Conservation (phyloP, 129 eudicot species). For the Tagetes erecta region DNA sequence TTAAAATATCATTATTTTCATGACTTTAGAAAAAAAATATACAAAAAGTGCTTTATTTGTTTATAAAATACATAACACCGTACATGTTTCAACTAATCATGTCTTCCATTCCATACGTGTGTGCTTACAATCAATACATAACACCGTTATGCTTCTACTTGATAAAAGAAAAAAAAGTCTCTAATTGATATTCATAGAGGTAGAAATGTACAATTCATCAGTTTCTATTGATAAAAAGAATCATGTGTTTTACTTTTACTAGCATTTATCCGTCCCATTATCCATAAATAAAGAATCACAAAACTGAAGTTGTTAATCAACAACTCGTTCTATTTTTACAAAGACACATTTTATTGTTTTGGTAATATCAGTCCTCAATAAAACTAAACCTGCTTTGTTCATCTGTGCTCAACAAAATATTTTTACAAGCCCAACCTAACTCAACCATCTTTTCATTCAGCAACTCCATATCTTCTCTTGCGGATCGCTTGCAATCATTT, state of each 20-base stretch:
- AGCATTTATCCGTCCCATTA: not conserved
- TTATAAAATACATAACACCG: too few species aligned
- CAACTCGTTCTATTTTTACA: constrained; percentile 19
- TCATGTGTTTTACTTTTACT: not conserved
- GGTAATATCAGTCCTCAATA: constrained; percentile 39
- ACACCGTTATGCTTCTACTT: too few species aligned
- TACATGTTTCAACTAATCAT: too few species aligned
- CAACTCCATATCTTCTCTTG: constrained; percentile 40
- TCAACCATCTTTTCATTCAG: constrained; percentile 53
- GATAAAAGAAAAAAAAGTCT: too few species aligned
- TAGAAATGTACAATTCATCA: not conserved
- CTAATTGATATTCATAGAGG: too few species aligned
- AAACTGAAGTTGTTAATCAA: constrained; percentile 1
- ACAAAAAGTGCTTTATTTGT: too few species aligned
- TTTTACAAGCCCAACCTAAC: constrained; percentile 73
- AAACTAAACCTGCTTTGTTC: constrained; percentile 82
- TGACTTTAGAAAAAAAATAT: too few species aligned
- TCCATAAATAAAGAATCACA: not conserved
- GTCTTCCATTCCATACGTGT: too few species aligned
- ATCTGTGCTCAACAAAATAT: constrained; percentile 60
- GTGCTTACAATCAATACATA: too few species aligned
- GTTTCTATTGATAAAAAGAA: not conserved
- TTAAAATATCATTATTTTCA: too few species aligned
- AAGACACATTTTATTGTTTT: not conserved
- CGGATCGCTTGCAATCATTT: constrained; percentile 57